A percentile compares a stretch with the other conserved stretches of the same genome.
Conservation (phyloP, 177 flowering plant species). For the Vitis hybrid region DNA sequence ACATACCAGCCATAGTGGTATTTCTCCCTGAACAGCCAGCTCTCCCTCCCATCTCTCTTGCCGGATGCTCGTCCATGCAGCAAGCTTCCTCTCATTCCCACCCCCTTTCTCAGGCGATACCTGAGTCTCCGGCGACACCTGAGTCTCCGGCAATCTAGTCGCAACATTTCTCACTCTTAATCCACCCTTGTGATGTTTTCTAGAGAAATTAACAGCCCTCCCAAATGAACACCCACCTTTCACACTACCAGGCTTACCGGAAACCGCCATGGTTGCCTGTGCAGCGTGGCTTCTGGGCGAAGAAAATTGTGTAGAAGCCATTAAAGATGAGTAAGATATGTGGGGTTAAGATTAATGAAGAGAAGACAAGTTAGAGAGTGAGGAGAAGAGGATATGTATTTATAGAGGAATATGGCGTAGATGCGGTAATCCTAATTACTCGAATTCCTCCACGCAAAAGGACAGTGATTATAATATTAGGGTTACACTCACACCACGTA, state of each 20-base stretch:
- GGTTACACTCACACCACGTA: too few species aligned
- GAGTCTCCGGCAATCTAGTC: slow-evolving; percentile 14
- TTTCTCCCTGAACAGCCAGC: slow-evolving; percentile 70
- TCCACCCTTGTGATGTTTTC: slow-evolving; percentile 3
- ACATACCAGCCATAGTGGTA: slow-evolving; percentile 91
- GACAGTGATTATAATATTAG: slow-evolving; percentile 18
- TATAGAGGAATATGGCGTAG: slow-evolving; percentile 4
- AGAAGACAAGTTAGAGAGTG: background rate
- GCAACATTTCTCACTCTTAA: slow-evolving; percentile 30
- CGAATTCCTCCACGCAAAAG: slow-evolving; percentile 39
- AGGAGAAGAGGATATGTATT: background rate
- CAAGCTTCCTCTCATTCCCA: slow-evolving; percentile 23
- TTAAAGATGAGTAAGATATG: slow-evolving; percentile 13
- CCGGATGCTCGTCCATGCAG: slow-evolving; percentile 79
- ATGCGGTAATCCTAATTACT: slow-evolving; percentile 36
- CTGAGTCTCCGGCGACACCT: background rate
- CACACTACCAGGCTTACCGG: slow-evolving; percentile 1
- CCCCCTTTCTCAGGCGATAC: slow-evolving; percentile 15
- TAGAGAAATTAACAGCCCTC: slow-evolving; percentile 1
- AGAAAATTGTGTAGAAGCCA: slow-evolving; percentile 51
- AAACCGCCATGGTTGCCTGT: slow-evolving; percentile 6
- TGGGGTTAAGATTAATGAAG: too few species aligned
- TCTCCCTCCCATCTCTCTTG: slow-evolving; percentile 94
- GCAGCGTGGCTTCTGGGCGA: slow-evolving; percentile 12
- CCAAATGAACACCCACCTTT: slow-evolving; percentile 7